Evolutionary conservation across 1,284 basidiomycete species (phyloP).

Genomic region (Naganishia albida): DNA sequence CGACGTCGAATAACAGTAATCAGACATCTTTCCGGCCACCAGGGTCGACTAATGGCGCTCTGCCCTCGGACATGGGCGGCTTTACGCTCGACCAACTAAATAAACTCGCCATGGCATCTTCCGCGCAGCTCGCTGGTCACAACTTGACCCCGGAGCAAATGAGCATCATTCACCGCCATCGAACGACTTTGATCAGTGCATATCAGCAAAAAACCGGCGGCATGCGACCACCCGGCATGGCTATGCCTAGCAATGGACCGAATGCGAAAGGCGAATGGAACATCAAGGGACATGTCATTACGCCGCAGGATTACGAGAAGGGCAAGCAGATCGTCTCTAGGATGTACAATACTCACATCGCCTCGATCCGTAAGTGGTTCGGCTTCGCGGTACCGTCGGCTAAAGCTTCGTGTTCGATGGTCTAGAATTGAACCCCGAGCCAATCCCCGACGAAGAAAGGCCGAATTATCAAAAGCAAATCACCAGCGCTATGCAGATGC

Average conservation of each 20-base stretch:
- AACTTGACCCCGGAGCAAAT: conserved; percentile 17
- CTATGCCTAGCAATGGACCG: not conserved
- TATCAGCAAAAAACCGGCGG: conserved; percentile 17
- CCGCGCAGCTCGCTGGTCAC: conserved; percentile 16
- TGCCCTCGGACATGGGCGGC: conserved; percentile 15
- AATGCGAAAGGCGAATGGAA: conserved; percentile 25
- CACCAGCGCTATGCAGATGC: conserved; percentile 21
- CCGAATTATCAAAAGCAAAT: conserved; percentile 27
- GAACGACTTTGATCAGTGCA: conserved; percentile 1
- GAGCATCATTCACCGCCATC: conserved; percentile 20
- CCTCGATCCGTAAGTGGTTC: conserved; percentile 22
- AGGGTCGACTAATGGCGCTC: not conserved
- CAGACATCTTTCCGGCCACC: not conserved
- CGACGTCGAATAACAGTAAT: not conserved
- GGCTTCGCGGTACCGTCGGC: not conserved
- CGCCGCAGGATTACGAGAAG: conserved; percentile 23
- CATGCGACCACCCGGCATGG: conserved; percentile 9
- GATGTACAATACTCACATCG: conserved; percentile 26
- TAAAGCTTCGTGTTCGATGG: not conserved
- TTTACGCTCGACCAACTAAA: conserved; percentile 25
- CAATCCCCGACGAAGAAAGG: conserved; percentile 20
- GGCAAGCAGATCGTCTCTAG: conserved; percentile 19
- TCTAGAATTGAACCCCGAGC: conserved; percentile 12
- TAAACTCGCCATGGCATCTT: conserved; percentile 17
- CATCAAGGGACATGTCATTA: conserved; percentile 17